A percentile compares a stretch with the other conserved stretches of the same genome.
Evolutionary conservation across 148 eudicot species (phyloP).

Genomic region (Spergularia marina): DNA sequence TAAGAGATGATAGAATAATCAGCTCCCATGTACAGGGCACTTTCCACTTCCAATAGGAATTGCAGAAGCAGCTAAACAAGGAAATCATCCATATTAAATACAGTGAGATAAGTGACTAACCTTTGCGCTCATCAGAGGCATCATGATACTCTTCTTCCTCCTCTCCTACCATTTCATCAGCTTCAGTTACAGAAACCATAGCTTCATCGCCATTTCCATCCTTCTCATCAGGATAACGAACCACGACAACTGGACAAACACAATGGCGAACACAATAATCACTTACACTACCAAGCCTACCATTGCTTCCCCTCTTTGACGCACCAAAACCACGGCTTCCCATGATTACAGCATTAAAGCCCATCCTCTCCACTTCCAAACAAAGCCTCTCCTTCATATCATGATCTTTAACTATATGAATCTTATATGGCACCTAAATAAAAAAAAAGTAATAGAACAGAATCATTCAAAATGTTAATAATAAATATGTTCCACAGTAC

Average conservation of each 20-base stretch:
- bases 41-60: not conserved
- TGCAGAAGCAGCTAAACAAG: not conserved
- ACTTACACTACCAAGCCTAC: slow-evolving; percentile 87
- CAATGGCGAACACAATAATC: slow-evolving; percentile 93
- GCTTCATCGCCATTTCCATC: slow-evolving; percentile 50
- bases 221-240: slow-evolving; percentile 83
- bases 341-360: slow-evolving; percentile 79
- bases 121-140: slow-evolving; percentile 67
- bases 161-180: slow-evolving; percentile 38
- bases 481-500: not conserved
- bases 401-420: slow-evolving; percentile 88
- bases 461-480: not conserved
- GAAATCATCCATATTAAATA: slow-evolving; percentile 4
- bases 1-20: no score
- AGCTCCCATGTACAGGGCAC: not conserved
- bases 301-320: slow-evolving; percentile 48
- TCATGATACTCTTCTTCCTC: slow-evolving; percentile 67
- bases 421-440: slow-evolving; percentile 73
- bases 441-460: not conserved
- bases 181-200: slow-evolving; percentile 45
- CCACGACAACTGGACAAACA: slow-evolving; percentile 90
- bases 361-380: slow-evolving; percentile 85
- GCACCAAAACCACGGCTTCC: slow-evolving; percentile 97
- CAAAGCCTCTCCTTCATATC: slow-evolving; percentile 90
- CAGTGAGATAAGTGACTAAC: slow-evolving; percentile 24